Percentiles rank a stretch among this genome's conserved stretches.
Evolutionary conservation across 176 grass and related monocot species (phyloP).

Genomic region (Typha latifolia): DNA sequence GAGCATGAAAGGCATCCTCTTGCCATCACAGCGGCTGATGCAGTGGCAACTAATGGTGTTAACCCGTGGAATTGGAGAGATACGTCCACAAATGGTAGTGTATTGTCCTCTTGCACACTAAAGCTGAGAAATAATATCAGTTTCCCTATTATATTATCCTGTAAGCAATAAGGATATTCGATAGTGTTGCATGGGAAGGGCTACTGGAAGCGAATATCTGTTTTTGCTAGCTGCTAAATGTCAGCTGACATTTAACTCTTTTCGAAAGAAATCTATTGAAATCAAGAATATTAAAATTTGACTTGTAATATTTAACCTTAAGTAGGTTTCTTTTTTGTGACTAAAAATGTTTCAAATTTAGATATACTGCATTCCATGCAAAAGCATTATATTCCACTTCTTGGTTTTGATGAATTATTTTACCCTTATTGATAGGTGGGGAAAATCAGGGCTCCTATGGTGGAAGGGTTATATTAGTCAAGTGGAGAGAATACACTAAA

Average conservation of each 20-base stretch:
- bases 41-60: conserved; percentile 70
- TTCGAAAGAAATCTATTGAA: neutral
- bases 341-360: neutral
- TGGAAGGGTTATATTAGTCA: conserved; percentile 89
- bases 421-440: conserved; percentile 36
- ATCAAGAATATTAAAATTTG: neutral
- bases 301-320: neutral
- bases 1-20: conserved; percentile 60
- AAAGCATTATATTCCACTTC: neutral
- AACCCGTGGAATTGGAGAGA: conserved; percentile 98
- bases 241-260: neutral
- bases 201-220: neutral
- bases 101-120: neutral
- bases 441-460: conserved; percentile 54
- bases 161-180: no score
- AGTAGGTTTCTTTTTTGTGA: no score
- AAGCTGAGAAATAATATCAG: neutral
- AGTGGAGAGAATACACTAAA: conserved; percentile 89
- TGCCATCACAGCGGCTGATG: conserved; percentile 63
- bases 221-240: neutral
- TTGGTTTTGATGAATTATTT: neutral
- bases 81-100: conserved; percentile 66
- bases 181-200: neutral
- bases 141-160: no score
- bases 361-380: neutral